A percentile compares a stretch with the other conserved stretches of the same genome.
phyloP scores from a whole-genome alignment of 139 green algal species.

The Dunaliella primolecta region DNA sequence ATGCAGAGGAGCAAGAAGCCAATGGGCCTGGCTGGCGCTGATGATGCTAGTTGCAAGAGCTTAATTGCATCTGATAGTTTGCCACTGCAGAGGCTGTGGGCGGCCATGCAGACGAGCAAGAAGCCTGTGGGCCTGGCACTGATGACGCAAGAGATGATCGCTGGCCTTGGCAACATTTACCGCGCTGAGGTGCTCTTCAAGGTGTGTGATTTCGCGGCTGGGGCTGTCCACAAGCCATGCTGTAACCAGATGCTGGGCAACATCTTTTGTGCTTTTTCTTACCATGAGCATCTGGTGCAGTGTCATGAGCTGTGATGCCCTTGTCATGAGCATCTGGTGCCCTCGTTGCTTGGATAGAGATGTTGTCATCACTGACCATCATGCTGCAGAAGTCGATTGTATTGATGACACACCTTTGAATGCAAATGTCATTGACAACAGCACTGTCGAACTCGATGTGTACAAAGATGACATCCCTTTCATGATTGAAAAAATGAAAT shows the following conservation, averaged over 20 bases:
- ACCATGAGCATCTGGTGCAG: too few species aligned
- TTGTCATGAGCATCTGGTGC: too few species aligned
- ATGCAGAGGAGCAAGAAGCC: constrained; percentile 57
- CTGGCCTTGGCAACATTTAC: constrained; percentile 88
- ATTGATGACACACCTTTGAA: too few species aligned
- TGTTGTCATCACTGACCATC: too few species aligned
- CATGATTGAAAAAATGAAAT: too few species aligned
- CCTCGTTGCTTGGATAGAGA: too few species aligned
- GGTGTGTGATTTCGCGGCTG: constrained; percentile 27
- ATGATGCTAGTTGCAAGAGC: constrained; percentile 90
- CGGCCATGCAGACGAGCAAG: constrained; percentile 38
- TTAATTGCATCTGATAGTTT: too few species aligned
- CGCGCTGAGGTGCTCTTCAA: constrained; percentile 84
- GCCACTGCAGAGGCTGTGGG: constrained; percentile 42
- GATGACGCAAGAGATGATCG: constrained; percentile 81
- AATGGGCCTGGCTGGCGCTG: constrained; percentile 73
- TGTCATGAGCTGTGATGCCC: too few species aligned
- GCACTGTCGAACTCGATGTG: too few species aligned
- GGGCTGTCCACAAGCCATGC: neutral
- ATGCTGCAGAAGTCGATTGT: too few species aligned
- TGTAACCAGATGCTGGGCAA: neutral
- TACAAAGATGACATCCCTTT: too few species aligned
- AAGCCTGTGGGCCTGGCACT: constrained; percentile 77
- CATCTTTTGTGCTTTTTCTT: neutral
- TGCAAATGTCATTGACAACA: too few species aligned